Conservation (phyloP, 1,284 basidiomycete species). For the Cutaneotrichosporon dermatis region DNA sequence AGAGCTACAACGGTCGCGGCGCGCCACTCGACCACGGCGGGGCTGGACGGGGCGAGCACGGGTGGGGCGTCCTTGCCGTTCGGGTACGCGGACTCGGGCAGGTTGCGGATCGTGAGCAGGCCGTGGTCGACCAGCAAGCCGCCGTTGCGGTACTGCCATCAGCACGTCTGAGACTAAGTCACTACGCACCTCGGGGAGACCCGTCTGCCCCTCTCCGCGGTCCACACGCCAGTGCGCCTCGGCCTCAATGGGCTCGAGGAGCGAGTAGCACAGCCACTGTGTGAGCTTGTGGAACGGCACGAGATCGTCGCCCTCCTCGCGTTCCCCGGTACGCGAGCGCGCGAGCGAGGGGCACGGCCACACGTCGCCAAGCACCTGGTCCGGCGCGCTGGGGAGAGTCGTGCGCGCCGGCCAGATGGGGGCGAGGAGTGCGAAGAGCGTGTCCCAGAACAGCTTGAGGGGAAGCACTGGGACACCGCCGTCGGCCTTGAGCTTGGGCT, state of each 20-base stretch:
- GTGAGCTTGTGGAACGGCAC: slow-evolving; percentile 95
- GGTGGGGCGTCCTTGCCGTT: slow-evolving; percentile 45
- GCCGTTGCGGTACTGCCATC: slow-evolving; percentile 73
- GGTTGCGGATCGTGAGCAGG: slow-evolving; percentile 57
- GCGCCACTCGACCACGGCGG: slow-evolving; percentile 91
- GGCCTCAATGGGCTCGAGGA: slow-evolving; percentile 75
- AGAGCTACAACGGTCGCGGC: slow-evolving; percentile 88
- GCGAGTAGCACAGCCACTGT: slow-evolving; percentile 85
- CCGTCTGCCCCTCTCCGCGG: slow-evolving; percentile 58
- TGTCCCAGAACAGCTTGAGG: slow-evolving; percentile 70
- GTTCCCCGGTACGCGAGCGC: slow-evolving; percentile 18
- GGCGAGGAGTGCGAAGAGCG: slow-evolving; percentile 74
- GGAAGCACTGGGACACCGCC: slow-evolving; percentile 48
- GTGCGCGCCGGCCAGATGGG: slow-evolving; percentile 84
- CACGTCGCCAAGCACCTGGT: slow-evolving; percentile 75
- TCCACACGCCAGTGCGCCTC: slow-evolving; percentile 65
- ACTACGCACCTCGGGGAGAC: slow-evolving; percentile 40
- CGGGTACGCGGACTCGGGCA: slow-evolving; percentile 34
- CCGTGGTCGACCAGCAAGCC: slow-evolving; percentile 83
- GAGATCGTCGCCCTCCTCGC: slow-evolving; percentile 59
- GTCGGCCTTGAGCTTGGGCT: slow-evolving; percentile 11
- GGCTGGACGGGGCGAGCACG: slow-evolving; percentile 67
- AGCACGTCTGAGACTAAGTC: neutral
- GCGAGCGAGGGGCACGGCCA: slow-evolving; percentile 71
- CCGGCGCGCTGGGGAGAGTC: slow-evolving; percentile 53